Evolutionary conservation across 768 basidiomycete species (phyloP).

Genomic region (Termitomyces sp.): DNA sequence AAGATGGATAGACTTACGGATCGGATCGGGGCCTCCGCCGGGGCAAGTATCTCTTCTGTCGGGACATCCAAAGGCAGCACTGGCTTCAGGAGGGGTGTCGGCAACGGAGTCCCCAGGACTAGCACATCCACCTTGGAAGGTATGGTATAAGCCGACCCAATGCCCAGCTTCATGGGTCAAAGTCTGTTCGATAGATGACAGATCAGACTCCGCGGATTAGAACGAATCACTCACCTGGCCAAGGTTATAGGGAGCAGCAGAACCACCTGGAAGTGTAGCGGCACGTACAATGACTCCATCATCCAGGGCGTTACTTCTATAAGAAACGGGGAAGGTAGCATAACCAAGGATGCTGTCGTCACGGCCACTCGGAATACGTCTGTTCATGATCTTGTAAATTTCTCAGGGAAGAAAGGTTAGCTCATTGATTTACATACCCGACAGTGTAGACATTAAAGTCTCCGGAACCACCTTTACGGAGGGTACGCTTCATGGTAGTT

Average conservation of each 20-base stretch:
- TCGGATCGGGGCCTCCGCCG: neutral
- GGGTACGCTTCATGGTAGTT: neutral
- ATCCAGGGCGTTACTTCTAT: neutral
- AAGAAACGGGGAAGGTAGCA: neutral
- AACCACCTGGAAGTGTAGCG: neutral
- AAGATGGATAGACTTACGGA: neutral
- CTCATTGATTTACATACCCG: neutral
- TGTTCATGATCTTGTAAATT: neutral
- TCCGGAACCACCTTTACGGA: neutral
- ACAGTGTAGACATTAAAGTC: constrained; percentile 2
- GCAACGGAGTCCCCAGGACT: constrained; percentile 38
- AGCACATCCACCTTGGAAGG: constrained; percentile 51
- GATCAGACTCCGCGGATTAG: constrained; percentile 4
- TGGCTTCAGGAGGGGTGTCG: constrained; percentile 47
- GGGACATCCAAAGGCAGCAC: constrained; percentile 35
- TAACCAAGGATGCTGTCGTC: neutral
- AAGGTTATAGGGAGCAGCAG: constrained; percentile 38
- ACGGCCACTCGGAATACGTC: neutral
- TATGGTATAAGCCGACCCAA: constrained; percentile 59
- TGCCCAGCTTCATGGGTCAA: constrained; percentile 53
- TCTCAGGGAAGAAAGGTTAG: neutral
- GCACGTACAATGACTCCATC: neutral
- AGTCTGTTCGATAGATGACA: constrained; percentile 24
- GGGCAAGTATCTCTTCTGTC: constrained; percentile 33
- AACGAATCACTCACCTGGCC: constrained; percentile 27